Conservation (phyloP, 2,329 filamentous ascomycete genomes). For the Ophiostoma sp. region DNA sequence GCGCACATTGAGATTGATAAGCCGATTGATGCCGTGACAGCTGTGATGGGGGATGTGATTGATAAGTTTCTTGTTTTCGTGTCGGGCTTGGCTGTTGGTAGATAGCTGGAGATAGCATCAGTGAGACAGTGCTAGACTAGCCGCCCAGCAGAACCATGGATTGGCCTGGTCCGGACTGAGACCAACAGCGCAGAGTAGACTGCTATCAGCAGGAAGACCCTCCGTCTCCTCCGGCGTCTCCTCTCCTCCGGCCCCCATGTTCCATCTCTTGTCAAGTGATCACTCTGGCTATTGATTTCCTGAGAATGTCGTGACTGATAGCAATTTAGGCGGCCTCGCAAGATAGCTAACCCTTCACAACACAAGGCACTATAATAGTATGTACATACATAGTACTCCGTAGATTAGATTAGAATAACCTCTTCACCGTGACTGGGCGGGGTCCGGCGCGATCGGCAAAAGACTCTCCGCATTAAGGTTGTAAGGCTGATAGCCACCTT, state of each 20-base stretch:
- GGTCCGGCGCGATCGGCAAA: background rate
- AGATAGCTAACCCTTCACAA: background rate
- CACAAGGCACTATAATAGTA: no score
- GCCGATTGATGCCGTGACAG: background rate
- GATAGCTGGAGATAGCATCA: background rate
- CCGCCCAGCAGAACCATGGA: no score
- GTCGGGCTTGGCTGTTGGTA: background rate
- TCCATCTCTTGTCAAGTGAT: background rate
- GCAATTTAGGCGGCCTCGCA: background rate
- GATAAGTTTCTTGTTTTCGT: background rate
- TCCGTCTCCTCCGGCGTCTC: background rate
- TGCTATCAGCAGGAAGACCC: background rate
- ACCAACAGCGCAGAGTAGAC: background rate
- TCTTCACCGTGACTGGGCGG: background rate
- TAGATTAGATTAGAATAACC: background rate
- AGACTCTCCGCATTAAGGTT: constrained; percentile 3
- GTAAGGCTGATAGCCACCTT: background rate
- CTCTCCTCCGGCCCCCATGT: background rate
- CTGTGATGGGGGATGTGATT: background rate
- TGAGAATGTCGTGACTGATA: background rate
- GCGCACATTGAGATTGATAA: no score
- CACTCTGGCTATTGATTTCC: background rate
- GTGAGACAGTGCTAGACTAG: background rate
- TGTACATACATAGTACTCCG: background rate
- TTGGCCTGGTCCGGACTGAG: background rate